Evolutionary conservation across 306 rosid species (phyloP), one percentile per base, ranked within the genome.

Genomic region (Acacia crassicarpa): DNA sequence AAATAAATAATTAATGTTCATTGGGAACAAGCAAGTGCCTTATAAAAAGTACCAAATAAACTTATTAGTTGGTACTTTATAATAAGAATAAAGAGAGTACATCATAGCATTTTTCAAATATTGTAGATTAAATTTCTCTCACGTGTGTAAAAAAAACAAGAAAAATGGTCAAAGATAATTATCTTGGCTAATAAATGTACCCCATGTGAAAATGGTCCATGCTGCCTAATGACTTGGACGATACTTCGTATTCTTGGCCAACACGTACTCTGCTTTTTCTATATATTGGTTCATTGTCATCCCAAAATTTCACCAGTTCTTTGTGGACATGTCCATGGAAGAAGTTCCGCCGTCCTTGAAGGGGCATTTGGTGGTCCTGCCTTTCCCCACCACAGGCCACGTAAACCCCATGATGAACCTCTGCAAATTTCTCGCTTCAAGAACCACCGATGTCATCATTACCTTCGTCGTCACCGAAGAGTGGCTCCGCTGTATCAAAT

Each of bases 351-450:
- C 71, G 12, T 7, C 13, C 44, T 15, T 32, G 23, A 66, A 66
- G 12, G 22, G 71, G 4, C 93, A 90, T 72, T 58, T 90, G 13
- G 88, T 81, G 46, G 93, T 87, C 7, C 45, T 88, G 74, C 93
- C 90, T 9, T 80, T 63, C 49, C 91, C 93, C 2, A 88, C 87
- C 40, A 49, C 90, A 38, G 90, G 93, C 48, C 93, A 90, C 80
- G 77, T 90, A 72, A 90, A 90, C 87, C 91, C 93, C 20, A 88
- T 91, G 88, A 88, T 92, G 90, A 90, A 71, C 78, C 80, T 92
- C 53, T 92, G 92, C 88, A 91, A 88, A 33, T 54, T 81, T 19
- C 81, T 89, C 8, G 35, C 78, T 27, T 89, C 86, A 1, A 71
- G 63, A 56, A 72, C 71, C 23, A 7, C 63, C 20, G 20, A 79